These are phyloP conservation scores for Acer saccharum DNA, from an alignment of 345 rosid species.

Conservation along the genomic window DNA sequence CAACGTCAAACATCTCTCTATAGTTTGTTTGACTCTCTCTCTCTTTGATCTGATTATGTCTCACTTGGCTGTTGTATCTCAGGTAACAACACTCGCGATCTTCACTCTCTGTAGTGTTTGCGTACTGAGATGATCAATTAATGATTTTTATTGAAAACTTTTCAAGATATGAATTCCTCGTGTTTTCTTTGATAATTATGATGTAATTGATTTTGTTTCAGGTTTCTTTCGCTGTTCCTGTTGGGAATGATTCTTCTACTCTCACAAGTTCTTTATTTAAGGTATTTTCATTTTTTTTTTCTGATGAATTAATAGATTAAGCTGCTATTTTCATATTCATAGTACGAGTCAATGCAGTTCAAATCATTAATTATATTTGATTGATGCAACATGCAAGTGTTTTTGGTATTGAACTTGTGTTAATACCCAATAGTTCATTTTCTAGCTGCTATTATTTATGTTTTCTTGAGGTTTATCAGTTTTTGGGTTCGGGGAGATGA, in stretches of 20 bases:
- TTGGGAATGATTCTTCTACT: constrained; percentile 39
- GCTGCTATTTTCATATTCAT: no score
- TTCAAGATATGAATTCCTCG: no score
- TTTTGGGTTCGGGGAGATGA: not conserved
- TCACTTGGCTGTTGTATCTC: constrained; percentile 38
- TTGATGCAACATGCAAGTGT: not conserved
- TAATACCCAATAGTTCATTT: not conserved
- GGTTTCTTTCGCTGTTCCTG: constrained; percentile 47
- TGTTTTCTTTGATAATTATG: no score
- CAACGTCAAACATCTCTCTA: no score
- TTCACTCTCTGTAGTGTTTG: no score
- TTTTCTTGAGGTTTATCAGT: no score
- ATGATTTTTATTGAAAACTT: no score
- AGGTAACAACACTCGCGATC: constrained; percentile 28
- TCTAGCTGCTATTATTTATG: not conserved
- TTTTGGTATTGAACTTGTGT: not conserved
- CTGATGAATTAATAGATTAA: no score
- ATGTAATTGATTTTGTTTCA: constrained; percentile 20
- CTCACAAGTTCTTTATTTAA: constrained; percentile 43
- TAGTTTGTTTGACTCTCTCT: no score
- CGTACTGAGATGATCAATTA: no score
- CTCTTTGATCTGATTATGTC: constrained; percentile 40
- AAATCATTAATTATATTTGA: not conserved
- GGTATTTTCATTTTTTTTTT: constrained; percentile 28
- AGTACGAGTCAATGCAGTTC: no score